Evolutionary conservation across 208 protist species (phyloP).

Genomic region (Trypanosoma melophagium): DNA sequence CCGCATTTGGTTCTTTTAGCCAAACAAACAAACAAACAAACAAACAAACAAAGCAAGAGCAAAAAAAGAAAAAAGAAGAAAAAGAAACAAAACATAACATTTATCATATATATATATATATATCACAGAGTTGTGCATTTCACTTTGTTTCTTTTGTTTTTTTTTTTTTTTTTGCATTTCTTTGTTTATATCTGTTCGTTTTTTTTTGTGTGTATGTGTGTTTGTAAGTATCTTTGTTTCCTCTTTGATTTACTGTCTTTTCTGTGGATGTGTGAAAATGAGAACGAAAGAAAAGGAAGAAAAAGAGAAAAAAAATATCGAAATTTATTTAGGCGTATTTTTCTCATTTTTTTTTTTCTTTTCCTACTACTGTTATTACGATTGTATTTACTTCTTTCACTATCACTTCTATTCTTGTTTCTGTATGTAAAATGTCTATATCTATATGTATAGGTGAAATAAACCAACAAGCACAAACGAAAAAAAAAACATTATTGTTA

Average conservation of each 20-base stretch:
- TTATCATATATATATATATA: background rate
- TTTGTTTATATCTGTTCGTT: background rate
- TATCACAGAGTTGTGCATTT: background rate
- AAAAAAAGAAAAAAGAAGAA: constrained; percentile 5
- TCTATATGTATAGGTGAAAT: constrained; percentile 3
- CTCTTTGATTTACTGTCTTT: background rate
- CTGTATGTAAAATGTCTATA: constrained; percentile 11
- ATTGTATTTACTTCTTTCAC: background rate
- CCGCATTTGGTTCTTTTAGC: constrained; percentile 47
- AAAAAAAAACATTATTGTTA: background rate
- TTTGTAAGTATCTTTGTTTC: background rate
- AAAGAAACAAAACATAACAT: background rate
- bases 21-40: background rate
- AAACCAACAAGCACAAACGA: background rate
- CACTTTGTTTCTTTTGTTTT: too few relatives aligned
- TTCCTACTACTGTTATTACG: background rate
- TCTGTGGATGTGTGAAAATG: background rate
- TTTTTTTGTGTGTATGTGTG: background rate
- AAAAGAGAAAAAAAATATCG: too few relatives aligned
- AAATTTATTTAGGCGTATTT: background rate
- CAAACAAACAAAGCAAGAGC: background rate
- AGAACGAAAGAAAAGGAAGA: too few relatives aligned
- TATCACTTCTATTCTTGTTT: background rate
- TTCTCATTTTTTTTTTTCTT: background rate
- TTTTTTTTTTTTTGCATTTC: background rate